Base-by-base conservation (phyloP, 768 basidiomycete genomes). In the Dacryopinax primogenitus region DNA sequence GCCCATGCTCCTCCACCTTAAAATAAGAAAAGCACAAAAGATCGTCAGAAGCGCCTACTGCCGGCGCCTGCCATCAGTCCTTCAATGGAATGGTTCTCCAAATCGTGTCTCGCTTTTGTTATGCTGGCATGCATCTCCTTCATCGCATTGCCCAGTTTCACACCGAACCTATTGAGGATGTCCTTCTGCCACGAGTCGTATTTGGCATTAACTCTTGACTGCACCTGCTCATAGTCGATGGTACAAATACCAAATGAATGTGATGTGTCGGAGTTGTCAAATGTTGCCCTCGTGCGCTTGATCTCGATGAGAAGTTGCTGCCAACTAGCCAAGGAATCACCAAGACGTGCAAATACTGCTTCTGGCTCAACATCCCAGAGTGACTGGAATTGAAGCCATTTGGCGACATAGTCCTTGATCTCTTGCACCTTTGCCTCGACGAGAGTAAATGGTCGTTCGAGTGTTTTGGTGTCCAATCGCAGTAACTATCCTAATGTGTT, bases 381-480 rank as follows among this genome's bases (percentile, higher is more conserved):
- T 0, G 95, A 95, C 76, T 98, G 96, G 83, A 99, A 98, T 72
- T 95, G 94, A 0, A 98, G 83, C 96, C 96, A 99, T 77, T 96
- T 96, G 66, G 82, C 90, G 62, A 97, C 92, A 75, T 99, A 99
- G 51, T 87, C 86, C 70, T 82, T 86, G 64, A 99, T 81, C 67
- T 90, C 85, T 65, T 88, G 86, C 16, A 93, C 86, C 76, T 96
- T 96, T 69, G 76, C 78, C 75, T 97, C 93, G 71, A 99, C 87
- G 28, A 96, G 79, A 0, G 82, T 75, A 74, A 99, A 92, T 0
- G 95, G 92, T 33, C 83, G 83, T 70, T 86, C 83, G 1, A 97
- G 82, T 0, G 86, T 85, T 62, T 82, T 79, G 65, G 90, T 87
- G 6, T 82, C 74, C 75, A 96, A 85, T 44, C 78, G 82, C 3